phyloP scores from a whole-genome alignment of 225 moss, liverwort and hornwort genomes.

The Antitrichia curtipendula region DNA sequence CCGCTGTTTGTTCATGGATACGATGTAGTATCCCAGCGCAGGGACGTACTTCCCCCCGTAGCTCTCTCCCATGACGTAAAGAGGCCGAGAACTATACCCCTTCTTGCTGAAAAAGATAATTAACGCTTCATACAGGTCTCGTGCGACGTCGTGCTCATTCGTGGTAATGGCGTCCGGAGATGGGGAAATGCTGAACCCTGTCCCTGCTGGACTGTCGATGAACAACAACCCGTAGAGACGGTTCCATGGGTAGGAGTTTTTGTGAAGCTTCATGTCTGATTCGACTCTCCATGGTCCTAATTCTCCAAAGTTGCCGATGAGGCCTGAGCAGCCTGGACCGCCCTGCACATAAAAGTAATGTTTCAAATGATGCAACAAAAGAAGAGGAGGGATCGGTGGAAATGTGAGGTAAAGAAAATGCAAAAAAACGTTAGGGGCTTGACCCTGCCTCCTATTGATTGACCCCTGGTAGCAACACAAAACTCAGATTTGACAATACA shows the following conservation, averaged over 20 bases:
- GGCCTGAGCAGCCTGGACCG: slow-evolving; percentile 32
- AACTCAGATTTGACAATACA: background rate
- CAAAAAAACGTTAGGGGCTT: background rate
- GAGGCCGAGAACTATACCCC: background rate
- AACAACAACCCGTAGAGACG: slow-evolving; percentile 29
- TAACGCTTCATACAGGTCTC: slow-evolving; percentile 22
- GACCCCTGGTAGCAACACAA: background rate
- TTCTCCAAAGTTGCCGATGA: slow-evolving; percentile 41
- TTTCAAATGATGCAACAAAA: background rate
- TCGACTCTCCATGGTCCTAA: slow-evolving; percentile 37
- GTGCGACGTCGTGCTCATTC: slow-evolving; percentile 16
- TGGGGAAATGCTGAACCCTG: slow-evolving; percentile 32
- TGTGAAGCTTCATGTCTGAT: slow-evolving; percentile 11
- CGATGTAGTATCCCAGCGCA: slow-evolving; percentile 20
- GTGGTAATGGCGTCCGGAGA: slow-evolving; percentile 13
- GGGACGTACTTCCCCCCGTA: slow-evolving; percentile 33
- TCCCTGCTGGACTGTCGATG: slow-evolving; percentile 42
- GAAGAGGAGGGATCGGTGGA: background rate
- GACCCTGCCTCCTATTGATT: background rate
- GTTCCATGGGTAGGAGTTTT: slow-evolving; percentile 29
- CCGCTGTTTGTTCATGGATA: background rate
- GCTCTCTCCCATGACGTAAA: slow-evolving; percentile 42
- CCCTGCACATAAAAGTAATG: background rate
- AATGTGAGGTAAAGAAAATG: background rate
- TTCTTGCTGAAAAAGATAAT: slow-evolving; percentile 11